Evolutionary conservation across 169 alveolate species (phyloP).

Genomic region (Plasmodium coatneyi): DNA sequence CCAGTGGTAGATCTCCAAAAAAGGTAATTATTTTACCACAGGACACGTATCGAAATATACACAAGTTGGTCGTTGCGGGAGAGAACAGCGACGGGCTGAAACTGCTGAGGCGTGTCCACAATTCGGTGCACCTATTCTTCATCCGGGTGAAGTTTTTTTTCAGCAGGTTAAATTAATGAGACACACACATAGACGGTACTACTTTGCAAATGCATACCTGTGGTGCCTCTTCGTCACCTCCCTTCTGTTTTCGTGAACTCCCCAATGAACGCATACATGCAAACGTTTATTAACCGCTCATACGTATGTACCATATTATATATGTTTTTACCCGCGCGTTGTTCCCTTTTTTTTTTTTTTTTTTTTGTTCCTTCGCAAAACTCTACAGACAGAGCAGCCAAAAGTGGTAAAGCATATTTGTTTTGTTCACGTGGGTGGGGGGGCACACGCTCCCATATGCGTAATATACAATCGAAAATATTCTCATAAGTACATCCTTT

Average conservation of each 20-base stretch:
- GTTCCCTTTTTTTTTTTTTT: neutral
- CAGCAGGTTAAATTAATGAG: constrained; percentile 3
- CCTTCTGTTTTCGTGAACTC: neutral
- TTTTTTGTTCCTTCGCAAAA: neutral
- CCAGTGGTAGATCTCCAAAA: constrained; percentile 24
- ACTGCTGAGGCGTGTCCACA: constrained; percentile 32
- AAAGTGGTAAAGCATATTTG: neutral
- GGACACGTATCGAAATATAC: constrained; percentile 64
- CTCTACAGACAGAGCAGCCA: neutral
- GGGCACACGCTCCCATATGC: neutral
- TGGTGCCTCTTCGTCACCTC: neutral
- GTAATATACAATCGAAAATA: neutral
- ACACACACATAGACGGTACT: neutral
- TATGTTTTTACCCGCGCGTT: neutral
- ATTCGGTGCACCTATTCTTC: constrained; percentile 16
- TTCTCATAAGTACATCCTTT: neutral
- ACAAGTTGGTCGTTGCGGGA: constrained; percentile 15
- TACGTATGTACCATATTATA: neutral
- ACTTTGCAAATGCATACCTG: neutral
- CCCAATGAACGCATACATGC: neutral
- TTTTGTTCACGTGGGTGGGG: neutral
- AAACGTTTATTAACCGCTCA: neutral
- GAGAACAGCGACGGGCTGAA: neutral
- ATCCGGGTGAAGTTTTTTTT: constrained; percentile 43
- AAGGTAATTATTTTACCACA: constrained; percentile 67